Percentiles rank a stretch among this genome's conserved stretches.
These are phyloP conservation scores for Myxozyma vanderwaltii DNA, from an alignment of 805 yeast genomes.

Conservation along the genomic window DNA sequence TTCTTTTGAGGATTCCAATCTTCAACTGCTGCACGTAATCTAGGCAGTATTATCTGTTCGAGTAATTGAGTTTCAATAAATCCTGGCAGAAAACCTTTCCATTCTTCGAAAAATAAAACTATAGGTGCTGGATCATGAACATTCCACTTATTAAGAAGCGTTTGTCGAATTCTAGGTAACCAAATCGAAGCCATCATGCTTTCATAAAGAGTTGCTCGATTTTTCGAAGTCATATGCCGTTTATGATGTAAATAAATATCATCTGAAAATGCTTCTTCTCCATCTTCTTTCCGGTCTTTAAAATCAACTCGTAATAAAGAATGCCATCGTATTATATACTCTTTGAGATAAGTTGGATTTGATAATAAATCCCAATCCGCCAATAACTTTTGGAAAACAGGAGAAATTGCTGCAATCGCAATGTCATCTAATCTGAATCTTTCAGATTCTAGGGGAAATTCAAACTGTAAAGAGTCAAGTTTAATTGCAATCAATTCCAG, in stretches of 20 bases:
- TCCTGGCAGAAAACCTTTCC: slow-evolving; percentile 47
- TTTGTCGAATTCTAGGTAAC: slow-evolving; percentile 42
- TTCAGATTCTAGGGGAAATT: slow-evolving; percentile 30
- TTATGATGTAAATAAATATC: slow-evolving; percentile 14
- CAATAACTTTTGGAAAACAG: slow-evolving; percentile 34
- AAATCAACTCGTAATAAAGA: slow-evolving; percentile 24
- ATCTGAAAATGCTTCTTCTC: slow-evolving; percentile 3
- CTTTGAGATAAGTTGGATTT: slow-evolving; percentile 42
- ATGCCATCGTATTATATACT: slow-evolving; percentile 41
- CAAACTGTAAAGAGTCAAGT: slow-evolving; percentile 36
- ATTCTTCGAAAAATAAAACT: slow-evolving; percentile 46
- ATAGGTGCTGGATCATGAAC: slow-evolving; percentile 46
- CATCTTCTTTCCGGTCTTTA: background rate
- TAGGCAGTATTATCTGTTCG: slow-evolving; percentile 45
- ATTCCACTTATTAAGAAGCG: slow-evolving; percentile 45
- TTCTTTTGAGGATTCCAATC: slow-evolving; percentile 43
- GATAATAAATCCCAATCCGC: slow-evolving; percentile 47
- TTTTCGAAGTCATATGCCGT: slow-evolving; percentile 16
- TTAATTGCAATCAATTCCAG: slow-evolving; percentile 43
- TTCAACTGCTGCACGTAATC: slow-evolving; percentile 42
- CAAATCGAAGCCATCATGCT: slow-evolving; percentile 44
- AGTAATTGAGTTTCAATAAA: slow-evolving; percentile 41
- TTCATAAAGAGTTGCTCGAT: slow-evolving; percentile 41
- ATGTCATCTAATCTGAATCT: slow-evolving; percentile 35
- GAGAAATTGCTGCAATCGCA: slow-evolving; percentile 36